phyloP scores from a whole-genome alignment of 164 flowering plant genomes.

The Magnolia officinalis region DNA sequence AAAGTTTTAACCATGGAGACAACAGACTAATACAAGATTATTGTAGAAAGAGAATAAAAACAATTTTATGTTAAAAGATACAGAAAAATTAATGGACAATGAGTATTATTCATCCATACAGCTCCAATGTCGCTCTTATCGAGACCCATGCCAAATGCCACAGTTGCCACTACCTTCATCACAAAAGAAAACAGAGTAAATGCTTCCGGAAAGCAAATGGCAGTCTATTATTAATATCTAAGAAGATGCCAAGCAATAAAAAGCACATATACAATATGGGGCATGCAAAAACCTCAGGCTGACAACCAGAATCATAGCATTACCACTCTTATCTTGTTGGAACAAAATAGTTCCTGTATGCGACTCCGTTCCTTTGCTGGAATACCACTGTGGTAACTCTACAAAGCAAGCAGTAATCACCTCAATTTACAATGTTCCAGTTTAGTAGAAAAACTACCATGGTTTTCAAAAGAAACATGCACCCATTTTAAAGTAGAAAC shows the following conservation, averaged over 20 bases:
- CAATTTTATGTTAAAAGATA: neutral
- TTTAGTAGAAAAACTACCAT: neutral
- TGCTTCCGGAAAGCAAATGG: conserved; percentile 3
- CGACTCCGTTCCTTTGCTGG: conserved; percentile 73
- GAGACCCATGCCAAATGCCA: conserved; percentile 99
- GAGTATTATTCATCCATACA: conserved; percentile 44
- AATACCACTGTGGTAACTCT: conserved; percentile 96
- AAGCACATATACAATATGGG: neutral
- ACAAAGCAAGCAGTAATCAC: conserved; percentile 12
- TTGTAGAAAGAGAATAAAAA: too few relatives aligned
- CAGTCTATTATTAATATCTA: neutral
- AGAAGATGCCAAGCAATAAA: neutral
- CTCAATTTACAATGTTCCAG: conserved; percentile 9
- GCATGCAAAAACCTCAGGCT: neutral
- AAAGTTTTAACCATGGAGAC: neutral
- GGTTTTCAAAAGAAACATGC: neutral
- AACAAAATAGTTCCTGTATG: conserved; percentile 78
- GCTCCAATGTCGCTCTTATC: conserved; percentile 93
- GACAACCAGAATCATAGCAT: neutral
- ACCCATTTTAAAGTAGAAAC: neutral
- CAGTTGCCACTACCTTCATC: conserved; percentile 92
- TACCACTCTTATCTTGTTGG: conserved; percentile 92
- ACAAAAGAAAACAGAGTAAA: conserved; percentile 7
- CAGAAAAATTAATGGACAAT: conserved; percentile 6
- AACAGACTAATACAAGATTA: neutral